These are phyloP conservation scores for Hypoxylon sp. DNA, from an alignment of 2,329 filamentous ascomycete species.

Conservation along the genomic window DNA sequence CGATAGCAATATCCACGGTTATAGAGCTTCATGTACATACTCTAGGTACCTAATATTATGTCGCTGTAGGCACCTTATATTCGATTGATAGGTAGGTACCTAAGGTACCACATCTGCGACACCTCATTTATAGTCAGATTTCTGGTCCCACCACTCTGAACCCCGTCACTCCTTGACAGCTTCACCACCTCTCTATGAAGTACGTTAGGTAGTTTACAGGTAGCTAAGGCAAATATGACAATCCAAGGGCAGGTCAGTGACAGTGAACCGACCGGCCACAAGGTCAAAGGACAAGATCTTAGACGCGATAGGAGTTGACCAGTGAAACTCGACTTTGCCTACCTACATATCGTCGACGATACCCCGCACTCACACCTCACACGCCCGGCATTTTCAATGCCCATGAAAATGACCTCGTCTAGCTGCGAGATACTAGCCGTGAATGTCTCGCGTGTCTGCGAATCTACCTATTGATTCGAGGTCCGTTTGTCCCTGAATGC, in stretches of 20 bases:
- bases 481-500: background rate
- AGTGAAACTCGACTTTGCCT: slow-evolving; percentile 1
- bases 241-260: slow-evolving; percentile 14
- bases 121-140: background rate
- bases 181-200: background rate
- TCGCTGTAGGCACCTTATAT: background rate
- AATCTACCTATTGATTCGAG: background rate
- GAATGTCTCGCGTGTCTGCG: background rate
- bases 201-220: background rate
- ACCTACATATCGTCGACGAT: background rate
- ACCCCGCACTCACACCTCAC: background rate
- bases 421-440: background rate
- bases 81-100: no score
- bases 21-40: background rate
- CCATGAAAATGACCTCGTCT: background rate
- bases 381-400: background rate
- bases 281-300: slow-evolving; percentile 8
- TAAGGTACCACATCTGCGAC: background rate
- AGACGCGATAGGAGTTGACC: background rate
- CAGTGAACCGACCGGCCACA: no score
- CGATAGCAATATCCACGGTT: background rate
- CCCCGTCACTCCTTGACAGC: background rate
- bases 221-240: slow-evolving; percentile 14
- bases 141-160: background rate
- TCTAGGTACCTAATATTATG: background rate